Percentiles rank a stretch among this genome's conserved stretches.
Conservation (phyloP, 495 filamentous ascomycete genomes). For the Astrothelium subdiscretum region DNA sequence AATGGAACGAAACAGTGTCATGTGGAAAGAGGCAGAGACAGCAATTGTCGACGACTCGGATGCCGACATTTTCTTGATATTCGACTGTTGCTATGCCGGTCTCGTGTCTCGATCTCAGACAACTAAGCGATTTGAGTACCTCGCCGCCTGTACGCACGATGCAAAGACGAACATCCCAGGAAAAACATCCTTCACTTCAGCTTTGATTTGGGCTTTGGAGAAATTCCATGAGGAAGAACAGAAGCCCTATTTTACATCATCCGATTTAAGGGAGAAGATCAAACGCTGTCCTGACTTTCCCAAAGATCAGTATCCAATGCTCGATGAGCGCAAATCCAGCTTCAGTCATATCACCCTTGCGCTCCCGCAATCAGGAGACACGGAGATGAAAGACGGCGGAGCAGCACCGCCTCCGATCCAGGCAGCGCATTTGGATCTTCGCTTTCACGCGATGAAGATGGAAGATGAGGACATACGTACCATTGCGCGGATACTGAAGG, state of each 20-base stretch:
- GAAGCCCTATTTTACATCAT: neutral
- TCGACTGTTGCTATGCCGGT: constrained; percentile 6
- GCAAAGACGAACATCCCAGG: neutral
- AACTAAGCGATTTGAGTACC: neutral
- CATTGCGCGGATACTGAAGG: neutral
- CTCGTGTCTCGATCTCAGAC: neutral
- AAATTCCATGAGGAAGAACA: neutral
- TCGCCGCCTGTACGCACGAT: neutral
- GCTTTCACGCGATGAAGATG: neutral
- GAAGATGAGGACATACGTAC: neutral
- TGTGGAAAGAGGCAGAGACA: neutral
- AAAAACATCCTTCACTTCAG: neutral
- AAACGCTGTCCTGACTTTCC: neutral
- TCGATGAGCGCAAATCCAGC: neutral
- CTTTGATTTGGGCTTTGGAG: constrained; percentile 1
- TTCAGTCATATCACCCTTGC: neutral
- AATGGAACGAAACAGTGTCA: neutral
- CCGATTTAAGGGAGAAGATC: neutral
- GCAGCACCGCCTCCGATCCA: neutral
- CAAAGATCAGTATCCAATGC: neutral
- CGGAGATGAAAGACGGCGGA: neutral
- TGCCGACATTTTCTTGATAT: constrained; percentile 12
- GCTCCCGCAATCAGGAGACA: neutral
- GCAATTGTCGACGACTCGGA: neutral
- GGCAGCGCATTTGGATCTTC: neutral